Evolutionary conservation across 192 early-diverging fungal species (phyloP), one percentile per base, ranked within the genome.

Genomic region (Coemansia sp.): DNA sequence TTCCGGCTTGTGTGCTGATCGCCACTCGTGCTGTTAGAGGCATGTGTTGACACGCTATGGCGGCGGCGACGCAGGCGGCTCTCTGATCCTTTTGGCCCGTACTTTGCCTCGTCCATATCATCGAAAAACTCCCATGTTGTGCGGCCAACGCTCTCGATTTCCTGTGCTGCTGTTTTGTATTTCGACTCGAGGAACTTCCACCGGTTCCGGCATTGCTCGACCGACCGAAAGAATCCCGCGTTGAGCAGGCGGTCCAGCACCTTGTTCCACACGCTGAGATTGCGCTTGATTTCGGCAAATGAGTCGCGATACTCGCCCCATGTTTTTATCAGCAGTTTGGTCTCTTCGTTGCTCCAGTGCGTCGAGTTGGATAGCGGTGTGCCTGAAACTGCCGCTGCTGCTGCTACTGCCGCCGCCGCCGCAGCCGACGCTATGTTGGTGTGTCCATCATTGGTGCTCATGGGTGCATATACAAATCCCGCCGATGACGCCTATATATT

Each of bases 151-250:
- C 32, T 27, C 0, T 66, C 61, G 0, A 73, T 52, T n/a, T 81
- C 79, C 1, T 50, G 58, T 4, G 48, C 56, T 0, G 79, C 79
- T 0, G 75, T 41, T 49, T 69, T 72, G 64, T 73, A 81, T 57
- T 81, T 81, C 22, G 79, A 70, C 35, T 81, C 79, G 32, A 81
- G 75, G 22, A 81, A 81, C 60, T 81, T 81, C 79, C 79, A 76
- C 17, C 79, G 70, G 56, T 81, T 81, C 12, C 79, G 79, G 54
- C 79, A 81, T 57, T 76, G 79, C 58, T 81, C 79, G 21, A 81
- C 79, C 2, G 79, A 76, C 53, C 79, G 74, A 54, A 72, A 76
- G 24, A 81, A 81, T 0, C 79, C 79, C 1, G 70, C 75, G 3
- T 59, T 57, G 29, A 81, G 64, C 22, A 81, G 70, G 37, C 69